A percentile compares a stretch with the other conserved stretches of the same genome.
Evolutionary conservation across 495 filamentous ascomycete genomes (phyloP).

Genomic region (Penicillium angulare): DNA sequence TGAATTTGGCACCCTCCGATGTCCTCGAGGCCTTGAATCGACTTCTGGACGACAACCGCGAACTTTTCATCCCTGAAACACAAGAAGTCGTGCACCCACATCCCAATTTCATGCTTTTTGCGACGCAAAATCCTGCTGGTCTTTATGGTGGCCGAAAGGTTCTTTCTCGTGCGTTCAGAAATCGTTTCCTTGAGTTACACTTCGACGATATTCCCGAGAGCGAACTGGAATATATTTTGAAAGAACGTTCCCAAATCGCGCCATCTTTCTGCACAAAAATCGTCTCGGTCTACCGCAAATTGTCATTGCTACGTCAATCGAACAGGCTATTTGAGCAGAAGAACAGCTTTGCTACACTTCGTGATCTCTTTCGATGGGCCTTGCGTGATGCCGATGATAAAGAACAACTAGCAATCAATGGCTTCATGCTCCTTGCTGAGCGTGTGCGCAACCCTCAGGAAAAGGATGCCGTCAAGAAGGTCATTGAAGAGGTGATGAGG

Average conservation of each 20-base stretch:
- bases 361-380: slow-evolving; percentile 98
- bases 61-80: slow-evolving; percentile 94
- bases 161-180: slow-evolving; percentile 90
- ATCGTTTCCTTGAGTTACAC: slow-evolving; percentile 94
- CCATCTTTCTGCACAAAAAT: slow-evolving; percentile 89
- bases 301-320: slow-evolving; percentile 84
- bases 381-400: slow-evolving; percentile 77
- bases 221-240: slow-evolving; percentile 89
- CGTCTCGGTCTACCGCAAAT: slow-evolving; percentile 88
- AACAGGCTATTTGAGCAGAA: slow-evolving; percentile 94
- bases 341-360: slow-evolving; percentile 92
- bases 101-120: slow-evolving; percentile 95
- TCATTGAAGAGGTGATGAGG: slow-evolving; percentile 93
- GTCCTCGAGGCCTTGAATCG: slow-evolving; percentile 94
- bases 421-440: slow-evolving; percentile 94
- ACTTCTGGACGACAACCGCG: slow-evolving; percentile 94
- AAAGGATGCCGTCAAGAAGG: slow-evolving; percentile 73
- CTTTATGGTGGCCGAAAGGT: slow-evolving; percentile 93
- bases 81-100: slow-evolving; percentile 91
- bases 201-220: slow-evolving; percentile 97
- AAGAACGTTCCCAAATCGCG: slow-evolving; percentile 81
- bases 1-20: slow-evolving; percentile 95
- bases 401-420: slow-evolving; percentile 86
- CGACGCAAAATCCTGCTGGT: slow-evolving; percentile 97
- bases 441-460: slow-evolving; percentile 91